These are phyloP conservation scores for Dothideomycetidae sp. DNA, from an alignment of 2,329 filamentous ascomycete species.

Conservation along the genomic window DNA sequence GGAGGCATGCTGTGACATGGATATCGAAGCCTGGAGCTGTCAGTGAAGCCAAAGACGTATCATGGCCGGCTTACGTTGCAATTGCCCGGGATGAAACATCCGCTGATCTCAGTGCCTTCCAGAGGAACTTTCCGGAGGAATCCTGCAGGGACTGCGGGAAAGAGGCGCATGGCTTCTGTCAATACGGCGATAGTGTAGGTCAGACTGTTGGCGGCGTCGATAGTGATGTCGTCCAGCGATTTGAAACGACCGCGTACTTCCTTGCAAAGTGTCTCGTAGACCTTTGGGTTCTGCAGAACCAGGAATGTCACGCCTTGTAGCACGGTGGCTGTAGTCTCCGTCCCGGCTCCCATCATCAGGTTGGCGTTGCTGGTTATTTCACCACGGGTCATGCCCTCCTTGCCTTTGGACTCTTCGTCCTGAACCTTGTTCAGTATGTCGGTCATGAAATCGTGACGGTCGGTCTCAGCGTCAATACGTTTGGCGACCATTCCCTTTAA, in stretches of 20 bases:
- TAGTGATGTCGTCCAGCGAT: constrained; percentile 17
- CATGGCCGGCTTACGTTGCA: constrained; percentile 8
- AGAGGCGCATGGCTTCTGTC: constrained; percentile 33
- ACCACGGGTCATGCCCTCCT: constrained; percentile 18
- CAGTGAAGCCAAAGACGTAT: background rate
- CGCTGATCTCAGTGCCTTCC: constrained; percentile 18
- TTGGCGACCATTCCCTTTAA: constrained; percentile 16
- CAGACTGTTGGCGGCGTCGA: constrained; percentile 14
- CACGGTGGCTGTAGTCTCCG: constrained; percentile 38
- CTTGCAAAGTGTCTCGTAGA: constrained; percentile 24
- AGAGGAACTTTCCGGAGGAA: constrained; percentile 18
- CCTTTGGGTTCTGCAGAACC: constrained; percentile 26
- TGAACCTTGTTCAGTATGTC: constrained; percentile 14
- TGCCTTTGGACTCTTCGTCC: constrained; percentile 12
- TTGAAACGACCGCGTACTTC: constrained; percentile 31
- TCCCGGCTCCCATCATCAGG: constrained; percentile 31
- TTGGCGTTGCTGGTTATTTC: constrained; percentile 24
- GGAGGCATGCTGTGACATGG: constrained; percentile 13
- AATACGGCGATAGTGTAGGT: constrained; percentile 32
- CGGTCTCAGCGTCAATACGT: constrained; percentile 19
- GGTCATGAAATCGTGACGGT: constrained; percentile 16
- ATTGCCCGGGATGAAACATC: constrained; percentile 17
- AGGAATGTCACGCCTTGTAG: constrained; percentile 29
- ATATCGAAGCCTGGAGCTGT: constrained; percentile 11
- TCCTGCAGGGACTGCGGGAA: constrained; percentile 31